Evolutionary conservation across 2,329 filamentous ascomycete species (phyloP).

Genomic region (Sporothrix brasiliensis): DNA sequence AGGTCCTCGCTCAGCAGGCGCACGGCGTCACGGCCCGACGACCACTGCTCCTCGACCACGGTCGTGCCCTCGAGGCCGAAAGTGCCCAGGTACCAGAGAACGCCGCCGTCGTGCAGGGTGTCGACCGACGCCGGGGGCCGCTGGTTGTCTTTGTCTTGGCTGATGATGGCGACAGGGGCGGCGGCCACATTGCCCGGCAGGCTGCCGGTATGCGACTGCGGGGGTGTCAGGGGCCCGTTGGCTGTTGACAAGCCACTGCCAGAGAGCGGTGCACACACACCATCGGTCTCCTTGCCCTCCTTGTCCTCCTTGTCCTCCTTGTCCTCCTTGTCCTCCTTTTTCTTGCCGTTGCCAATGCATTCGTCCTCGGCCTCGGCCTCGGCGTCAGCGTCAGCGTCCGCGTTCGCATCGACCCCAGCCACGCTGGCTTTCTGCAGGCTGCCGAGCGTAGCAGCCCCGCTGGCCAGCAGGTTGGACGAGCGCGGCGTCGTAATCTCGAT

Average conservation of each 20-base stretch:
- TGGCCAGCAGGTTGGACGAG: constrained; percentile 33
- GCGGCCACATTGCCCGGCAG: constrained; percentile 32
- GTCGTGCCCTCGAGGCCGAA: constrained; percentile 82
- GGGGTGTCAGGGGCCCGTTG: constrained; percentile 64
- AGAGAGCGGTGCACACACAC: constrained; percentile 32
- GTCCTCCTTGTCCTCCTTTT: constrained; percentile 31
- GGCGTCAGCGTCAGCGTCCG: too few species aligned
- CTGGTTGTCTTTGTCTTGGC: neutral
- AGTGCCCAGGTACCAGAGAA: constrained; percentile 83
- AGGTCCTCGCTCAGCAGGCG: constrained; percentile 78
- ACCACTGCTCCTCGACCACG: constrained; percentile 72
- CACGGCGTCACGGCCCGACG: constrained; percentile 65
- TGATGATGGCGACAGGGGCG: constrained; percentile 39
- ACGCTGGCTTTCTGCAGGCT: neutral
- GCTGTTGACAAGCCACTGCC: neutral
- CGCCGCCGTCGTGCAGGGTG: constrained; percentile 70
- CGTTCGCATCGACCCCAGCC: neutral
- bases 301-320: constrained; percentile 38
- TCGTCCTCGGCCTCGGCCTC: too few species aligned
- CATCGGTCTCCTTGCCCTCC: constrained; percentile 47
- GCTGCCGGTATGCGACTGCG: constrained; percentile 62
- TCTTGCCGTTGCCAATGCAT: constrained; percentile 32
- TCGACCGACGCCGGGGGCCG: constrained; percentile 50
- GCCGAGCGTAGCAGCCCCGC: constrained; percentile 40
- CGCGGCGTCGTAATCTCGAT: constrained; percentile 53